Conservation (phyloP, 1,139 yeast genomes). For the Nakaseomyces kungkrabaensis region DNA sequence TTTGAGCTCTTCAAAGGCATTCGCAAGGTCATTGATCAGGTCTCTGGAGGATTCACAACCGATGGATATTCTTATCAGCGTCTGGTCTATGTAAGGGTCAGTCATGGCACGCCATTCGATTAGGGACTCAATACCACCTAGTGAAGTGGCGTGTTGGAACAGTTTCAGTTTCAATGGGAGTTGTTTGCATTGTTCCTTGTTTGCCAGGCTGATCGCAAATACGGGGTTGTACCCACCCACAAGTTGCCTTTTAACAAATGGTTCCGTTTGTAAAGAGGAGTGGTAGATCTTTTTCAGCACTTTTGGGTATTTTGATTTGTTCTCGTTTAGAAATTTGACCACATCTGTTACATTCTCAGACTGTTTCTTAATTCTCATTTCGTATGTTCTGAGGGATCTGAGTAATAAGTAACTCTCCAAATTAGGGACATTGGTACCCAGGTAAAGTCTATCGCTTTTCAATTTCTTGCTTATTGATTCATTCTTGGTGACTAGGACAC, state of each 20-base stretch:
- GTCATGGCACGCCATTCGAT: conserved; percentile 85
- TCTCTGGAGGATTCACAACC: conserved; percentile 74
- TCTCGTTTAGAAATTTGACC: conserved; percentile 47
- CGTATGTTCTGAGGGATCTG: conserved; percentile 73
- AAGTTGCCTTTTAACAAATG: conserved; percentile 54
- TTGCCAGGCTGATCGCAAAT: conserved; percentile 50
- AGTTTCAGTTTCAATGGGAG: conserved; percentile 60
- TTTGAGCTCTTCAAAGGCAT: conserved; percentile 31
- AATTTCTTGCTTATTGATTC: conserved; percentile 37
- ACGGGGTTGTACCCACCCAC: conserved; percentile 64
- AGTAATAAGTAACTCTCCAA: conserved; percentile 65
- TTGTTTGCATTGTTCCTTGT: conserved; percentile 46
- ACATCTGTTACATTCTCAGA: conserved; percentile 52
- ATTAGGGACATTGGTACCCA: conserved; percentile 74
- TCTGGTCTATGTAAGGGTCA: conserved; percentile 46
- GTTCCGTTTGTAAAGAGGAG: conserved; percentile 64
- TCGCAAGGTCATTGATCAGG: conserved; percentile 52
- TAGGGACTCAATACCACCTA: conserved; percentile 89
- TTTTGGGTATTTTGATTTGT: conserved; percentile 35
- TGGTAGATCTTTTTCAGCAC: conserved; percentile 48
- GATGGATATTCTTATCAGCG: conserved; percentile 60
- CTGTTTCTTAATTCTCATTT: conserved; percentile 59
- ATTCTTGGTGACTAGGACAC: conserved; percentile 59
- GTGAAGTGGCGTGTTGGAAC: conserved; percentile 83
- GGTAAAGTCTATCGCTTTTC: conserved; percentile 48